These are phyloP conservation scores for Alternaria ventricosa DNA, from an alignment of 2,329 filamentous ascomycete genomes.

Conservation along the genomic window DNA sequence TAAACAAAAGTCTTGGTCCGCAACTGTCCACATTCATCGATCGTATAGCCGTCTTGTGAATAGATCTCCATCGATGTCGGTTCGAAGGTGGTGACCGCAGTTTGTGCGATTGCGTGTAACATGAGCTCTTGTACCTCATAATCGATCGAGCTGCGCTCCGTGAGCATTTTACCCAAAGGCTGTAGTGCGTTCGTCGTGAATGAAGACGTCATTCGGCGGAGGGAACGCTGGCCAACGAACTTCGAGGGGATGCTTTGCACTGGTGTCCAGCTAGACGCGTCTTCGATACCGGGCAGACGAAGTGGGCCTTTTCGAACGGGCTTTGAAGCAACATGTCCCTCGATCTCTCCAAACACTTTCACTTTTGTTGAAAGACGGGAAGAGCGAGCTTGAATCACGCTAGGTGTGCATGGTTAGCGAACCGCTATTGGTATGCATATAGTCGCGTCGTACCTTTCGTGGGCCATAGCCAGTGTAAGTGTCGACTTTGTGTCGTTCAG, in stretches of 20 bases:
- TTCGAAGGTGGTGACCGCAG: conserved; percentile 12
- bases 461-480: neutral
- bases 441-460: neutral
- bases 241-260: neutral
- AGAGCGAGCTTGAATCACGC: neutral
- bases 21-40: conserved; percentile 16
- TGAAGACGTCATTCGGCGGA: neutral
- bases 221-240: neutral
- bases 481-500: neutral
- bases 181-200: neutral
- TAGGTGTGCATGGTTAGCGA: neutral
- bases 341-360: neutral
- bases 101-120: conserved; percentile 14
- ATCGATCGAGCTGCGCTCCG: neutral
- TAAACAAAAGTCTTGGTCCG: neutral
- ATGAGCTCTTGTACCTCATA: conserved; percentile 12
- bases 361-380: neutral
- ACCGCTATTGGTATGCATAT: neutral
- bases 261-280: neutral
- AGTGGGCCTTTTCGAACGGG: neutral
- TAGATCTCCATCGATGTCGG: conserved; percentile 19
- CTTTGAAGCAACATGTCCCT: fast-evolving
- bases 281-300: neutral
- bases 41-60: conserved; percentile 18
- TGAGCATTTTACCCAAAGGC: neutral